Evolutionary conservation across 2,329 filamentous ascomycete species (phyloP).

Genomic region (Nannizzia gypsea): DNA sequence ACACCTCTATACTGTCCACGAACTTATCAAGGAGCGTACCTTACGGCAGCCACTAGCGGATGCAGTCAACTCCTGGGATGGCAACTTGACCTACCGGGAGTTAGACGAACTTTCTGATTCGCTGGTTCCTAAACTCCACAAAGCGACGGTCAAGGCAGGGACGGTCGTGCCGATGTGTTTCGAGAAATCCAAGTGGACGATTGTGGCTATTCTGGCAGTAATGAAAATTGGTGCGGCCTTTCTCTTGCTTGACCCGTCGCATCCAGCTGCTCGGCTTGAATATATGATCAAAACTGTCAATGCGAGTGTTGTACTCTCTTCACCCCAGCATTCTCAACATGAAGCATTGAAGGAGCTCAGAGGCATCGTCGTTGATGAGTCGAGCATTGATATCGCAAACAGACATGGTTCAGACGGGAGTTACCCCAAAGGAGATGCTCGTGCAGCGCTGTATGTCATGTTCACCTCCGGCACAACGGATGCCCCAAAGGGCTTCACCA

Average conservation of each 20-base stretch:
- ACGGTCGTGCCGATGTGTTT: conserved; percentile 20
- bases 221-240: conserved; percentile 23
- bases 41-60: conserved; percentile 8
- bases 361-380: conserved; percentile 7
- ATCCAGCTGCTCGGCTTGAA: conserved; percentile 7
- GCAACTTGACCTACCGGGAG: conserved; percentile 19
- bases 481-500: conserved; percentile 44
- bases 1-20: too few relatives aligned
- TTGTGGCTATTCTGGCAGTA: conserved; percentile 21
- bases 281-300: neutral
- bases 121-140: conserved; percentile 20
- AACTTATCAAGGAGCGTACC: too few relatives aligned
- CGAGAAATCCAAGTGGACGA: conserved; percentile 23
- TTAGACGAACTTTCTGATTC: conserved; percentile 23
- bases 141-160: conserved; percentile 20
- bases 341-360: conserved; percentile 2
- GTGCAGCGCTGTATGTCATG: conserved; percentile 33
- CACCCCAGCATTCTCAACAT: conserved; percentile 5
- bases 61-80: conserved; percentile 22
- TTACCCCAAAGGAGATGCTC: conserved; percentile 6
- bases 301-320: neutral
- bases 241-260: conserved; percentile 20
- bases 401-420: conserved; percentile 4
- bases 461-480: conserved; percentile 43
- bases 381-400: conserved; percentile 8